Conservation (phyloP, 257 asterid species). For the Vinca minor region DNA sequence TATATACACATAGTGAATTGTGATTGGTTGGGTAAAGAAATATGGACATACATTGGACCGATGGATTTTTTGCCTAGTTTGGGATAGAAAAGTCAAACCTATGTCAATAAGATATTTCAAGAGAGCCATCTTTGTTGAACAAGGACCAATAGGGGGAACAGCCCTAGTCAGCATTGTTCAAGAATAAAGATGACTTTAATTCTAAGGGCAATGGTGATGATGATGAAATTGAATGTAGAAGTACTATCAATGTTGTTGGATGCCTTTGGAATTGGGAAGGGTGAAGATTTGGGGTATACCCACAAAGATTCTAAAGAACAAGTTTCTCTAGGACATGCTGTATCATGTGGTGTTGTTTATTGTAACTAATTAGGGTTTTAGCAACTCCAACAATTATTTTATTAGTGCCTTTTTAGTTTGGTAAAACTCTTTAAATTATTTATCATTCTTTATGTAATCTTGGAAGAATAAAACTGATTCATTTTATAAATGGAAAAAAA, state of each 20-base stretch:
- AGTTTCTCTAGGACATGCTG: neutral
- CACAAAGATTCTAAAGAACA: conserved; percentile 14
- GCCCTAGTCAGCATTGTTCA: neutral
- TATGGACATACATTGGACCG: too few relatives aligned
- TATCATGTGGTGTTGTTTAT: neutral
- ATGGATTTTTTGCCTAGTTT: too few relatives aligned
- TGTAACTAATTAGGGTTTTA: neutral
- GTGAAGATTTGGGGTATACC: conserved; percentile 9
- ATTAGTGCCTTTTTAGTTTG: neutral
- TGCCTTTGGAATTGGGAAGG: conserved; percentile 1
- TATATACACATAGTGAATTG: too few relatives aligned
- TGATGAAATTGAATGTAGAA: neutral
- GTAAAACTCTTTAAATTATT: neutral
- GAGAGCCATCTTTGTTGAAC: neutral
- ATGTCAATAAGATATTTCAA: neutral
- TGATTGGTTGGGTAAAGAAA: too few relatives aligned
- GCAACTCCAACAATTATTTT: neutral
- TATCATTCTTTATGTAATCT: conserved; percentile 12
- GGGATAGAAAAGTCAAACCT: too few relatives aligned
- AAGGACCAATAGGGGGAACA: conserved; percentile 7
- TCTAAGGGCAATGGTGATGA: neutral
- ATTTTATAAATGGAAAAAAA: neutral
- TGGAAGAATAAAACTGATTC: conserved; percentile 6
- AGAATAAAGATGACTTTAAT: neutral
- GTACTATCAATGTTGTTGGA: neutral